Percentiles rank a stretch among this genome's conserved stretches.
These are phyloP conservation scores for Dryadomyces quercus-mongolicae DNA, from an alignment of 2,329 filamentous ascomycete species.

Conservation along the genomic window DNA sequence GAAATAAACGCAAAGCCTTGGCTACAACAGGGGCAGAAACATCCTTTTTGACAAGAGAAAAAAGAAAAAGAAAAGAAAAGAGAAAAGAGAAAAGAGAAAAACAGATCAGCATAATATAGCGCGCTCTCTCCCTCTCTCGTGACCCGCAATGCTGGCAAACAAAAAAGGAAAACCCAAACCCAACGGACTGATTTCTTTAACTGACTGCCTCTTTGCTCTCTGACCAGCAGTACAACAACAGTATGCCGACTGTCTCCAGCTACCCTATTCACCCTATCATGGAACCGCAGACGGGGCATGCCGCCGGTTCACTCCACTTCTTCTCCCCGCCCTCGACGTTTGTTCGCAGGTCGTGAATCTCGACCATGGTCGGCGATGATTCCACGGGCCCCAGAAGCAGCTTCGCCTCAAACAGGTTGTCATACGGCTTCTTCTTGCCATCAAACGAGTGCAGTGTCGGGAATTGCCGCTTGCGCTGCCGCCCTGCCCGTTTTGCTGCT, in stretches of 20 bases:
- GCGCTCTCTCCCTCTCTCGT: too few species aligned
- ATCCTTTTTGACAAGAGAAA: too few species aligned
- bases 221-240: neutral
- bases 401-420: slow-evolving; percentile 37
- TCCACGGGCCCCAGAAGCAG: slow-evolving; percentile 33
- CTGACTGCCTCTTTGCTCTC: neutral
- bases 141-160: too few species aligned
- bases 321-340: slow-evolving; percentile 35
- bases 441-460: slow-evolving; percentile 16
- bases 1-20: neutral
- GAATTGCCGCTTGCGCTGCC: slow-evolving; percentile 25
- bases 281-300: slow-evolving; percentile 36
- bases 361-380: slow-evolving; percentile 33
- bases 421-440: slow-evolving; percentile 30
- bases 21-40: too few species aligned
- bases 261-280: slow-evolving; percentile 5
- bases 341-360: slow-evolving; percentile 38
- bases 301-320: slow-evolving; percentile 38
- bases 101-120: too few species aligned
- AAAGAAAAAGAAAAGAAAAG: too few species aligned
- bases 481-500: slow-evolving; percentile 1
- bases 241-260: neutral
- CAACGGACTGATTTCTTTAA: too few species aligned
- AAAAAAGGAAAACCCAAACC: too few species aligned
- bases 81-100: too few species aligned